Conservation (phyloP, 169 alveolate species). For the Plasmodium ovale region DNA sequence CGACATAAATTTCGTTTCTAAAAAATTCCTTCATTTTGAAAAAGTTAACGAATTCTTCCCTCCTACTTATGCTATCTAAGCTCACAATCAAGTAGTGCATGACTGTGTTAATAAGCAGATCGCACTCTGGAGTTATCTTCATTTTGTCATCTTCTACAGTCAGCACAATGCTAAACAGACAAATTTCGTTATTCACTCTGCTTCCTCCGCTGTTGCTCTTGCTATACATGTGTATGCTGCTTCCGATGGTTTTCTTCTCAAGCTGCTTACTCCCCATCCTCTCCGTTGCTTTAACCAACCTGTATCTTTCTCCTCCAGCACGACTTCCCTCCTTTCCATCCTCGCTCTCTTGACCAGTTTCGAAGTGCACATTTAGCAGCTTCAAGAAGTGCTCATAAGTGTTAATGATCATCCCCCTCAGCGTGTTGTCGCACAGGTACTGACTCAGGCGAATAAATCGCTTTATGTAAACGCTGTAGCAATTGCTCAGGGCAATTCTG, state of each 20-base stretch:
- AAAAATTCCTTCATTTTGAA: slow-evolving; percentile 39
- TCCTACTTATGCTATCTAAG: slow-evolving; percentile 18
- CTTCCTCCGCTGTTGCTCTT: not conserved
- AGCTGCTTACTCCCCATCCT: not conserved
- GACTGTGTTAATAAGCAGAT: slow-evolving; percentile 25
- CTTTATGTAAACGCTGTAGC: slow-evolving; percentile 38
- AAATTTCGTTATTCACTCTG: slow-evolving; percentile 19
- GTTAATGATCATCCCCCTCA: slow-evolving; percentile 20
- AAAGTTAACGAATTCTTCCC: slow-evolving; percentile 22
- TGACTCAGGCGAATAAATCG: slow-evolving; percentile 43
- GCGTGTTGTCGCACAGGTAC: slow-evolving; percentile 39
- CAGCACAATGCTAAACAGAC: slow-evolving; percentile 22
- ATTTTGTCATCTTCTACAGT: slow-evolving; percentile 12
- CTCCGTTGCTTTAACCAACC: no score
- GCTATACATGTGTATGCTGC: not conserved
- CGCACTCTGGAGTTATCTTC: slow-evolving; percentile 17
- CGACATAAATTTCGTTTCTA: slow-evolving; percentile 30
- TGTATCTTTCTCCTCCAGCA: no score
- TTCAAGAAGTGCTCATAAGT: slow-evolving; percentile 33
- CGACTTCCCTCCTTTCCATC: not conserved
- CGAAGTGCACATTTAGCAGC: slow-evolving; percentile 12
- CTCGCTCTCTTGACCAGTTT: not conserved
- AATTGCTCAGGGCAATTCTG: slow-evolving; percentile 34
- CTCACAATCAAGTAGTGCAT: slow-evolving; percentile 5
- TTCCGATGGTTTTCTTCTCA: not conserved